Evolutionary conservation across 2,329 filamentous ascomycete species (phyloP), one percentile per base, ranked within the genome.

Genomic region (Trichophyton equinum): DNA sequence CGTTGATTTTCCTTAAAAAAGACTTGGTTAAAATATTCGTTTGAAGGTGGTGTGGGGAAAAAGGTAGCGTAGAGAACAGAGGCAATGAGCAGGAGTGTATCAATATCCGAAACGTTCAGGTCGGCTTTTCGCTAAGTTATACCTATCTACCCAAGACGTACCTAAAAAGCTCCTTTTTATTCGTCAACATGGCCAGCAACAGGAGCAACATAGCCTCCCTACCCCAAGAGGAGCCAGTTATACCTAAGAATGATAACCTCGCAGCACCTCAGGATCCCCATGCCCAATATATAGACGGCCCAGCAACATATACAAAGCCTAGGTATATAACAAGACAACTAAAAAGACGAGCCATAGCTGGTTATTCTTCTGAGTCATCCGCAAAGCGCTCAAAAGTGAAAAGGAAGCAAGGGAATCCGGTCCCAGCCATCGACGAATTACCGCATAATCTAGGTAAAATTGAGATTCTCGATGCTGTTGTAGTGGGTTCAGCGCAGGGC

Each of bases 391-490:
- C 27, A 11, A 20, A n/a, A 13, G 18, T 18, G 51, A 55, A 27
- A 55, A 36, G 27, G 33, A 20, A 20, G 27, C 4, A n/a, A 13
- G 15, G 5, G 13, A 51, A 22, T 3, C 9, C 8, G 8, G 11
- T 57, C 27, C 55, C 55, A 15, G 63, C 63, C 57, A 27, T 60
- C 30, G 60, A 66, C 49, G 66, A 65, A 55, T 59, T 68, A 11
- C 67, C 67, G 25, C 67, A 69, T 60, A 68, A 68, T 53, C 62
- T 69, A 30, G 67, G 67, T 18, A 64, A 60, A 49, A 30, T 59
- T 13, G 20, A 46, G 11, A 49, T 18, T n/a, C 40, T n/a, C 2
- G 57, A 59, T 30, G 40, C 25, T n/a, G 57, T n/a, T 46, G 20
- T 18, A 11, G 36, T n/a, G 1, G 40, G 38, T 40, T 58, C 57